Evolutionary conservation across 1,284 basidiomycete genomes (phyloP).

Genomic region (Cryptococcus depauperatus): DNA sequence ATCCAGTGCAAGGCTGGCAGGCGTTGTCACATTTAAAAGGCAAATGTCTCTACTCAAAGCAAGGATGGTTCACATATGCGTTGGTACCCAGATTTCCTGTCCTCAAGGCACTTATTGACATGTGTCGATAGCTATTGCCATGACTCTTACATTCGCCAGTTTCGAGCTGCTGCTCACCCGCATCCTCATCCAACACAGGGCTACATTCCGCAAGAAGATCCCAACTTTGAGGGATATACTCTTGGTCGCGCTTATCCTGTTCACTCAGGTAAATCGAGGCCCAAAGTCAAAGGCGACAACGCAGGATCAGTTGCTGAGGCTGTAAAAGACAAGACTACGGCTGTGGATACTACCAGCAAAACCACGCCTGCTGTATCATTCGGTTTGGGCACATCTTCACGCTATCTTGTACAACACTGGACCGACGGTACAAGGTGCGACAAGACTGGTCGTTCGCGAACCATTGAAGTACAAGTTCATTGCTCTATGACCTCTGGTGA

Average conservation of each 20-base stretch:
- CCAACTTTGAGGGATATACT: conserved; percentile 46
- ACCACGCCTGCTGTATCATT: conserved; percentile 20
- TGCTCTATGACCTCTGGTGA: conserved; percentile 81
- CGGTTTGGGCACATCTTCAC: conserved; percentile 44
- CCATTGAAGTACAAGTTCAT: conserved; percentile 94
- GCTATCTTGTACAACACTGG: conserved; percentile 83
- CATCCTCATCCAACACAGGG: conserved; percentile 59
- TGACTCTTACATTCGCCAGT: conserved; percentile 78
- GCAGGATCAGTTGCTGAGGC: neutral
- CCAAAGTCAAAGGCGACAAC: conserved; percentile 5
- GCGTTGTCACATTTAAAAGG: conserved; percentile 46
- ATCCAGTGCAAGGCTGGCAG: conserved; percentile 35
- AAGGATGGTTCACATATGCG: conserved; percentile 87
- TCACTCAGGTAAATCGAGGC: neutral
- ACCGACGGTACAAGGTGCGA: conserved; percentile 83
- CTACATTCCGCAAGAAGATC: conserved; percentile 69
- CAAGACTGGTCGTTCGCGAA: conserved; percentile 72
- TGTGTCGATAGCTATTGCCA: conserved; percentile 61
- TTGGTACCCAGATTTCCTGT: no score
- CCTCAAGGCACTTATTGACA: neutral
- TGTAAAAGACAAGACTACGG: neutral
- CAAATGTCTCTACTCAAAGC: conserved; percentile 45
- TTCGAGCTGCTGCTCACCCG: conserved; percentile 59
- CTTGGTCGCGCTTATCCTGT: conserved; percentile 24
- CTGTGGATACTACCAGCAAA: conserved; percentile 1